Evolutionary conservation across 2,329 filamentous ascomycete genomes (phyloP), one percentile per base, ranked within the genome.

Genomic region (Ploettnerulaceae sp.): DNA sequence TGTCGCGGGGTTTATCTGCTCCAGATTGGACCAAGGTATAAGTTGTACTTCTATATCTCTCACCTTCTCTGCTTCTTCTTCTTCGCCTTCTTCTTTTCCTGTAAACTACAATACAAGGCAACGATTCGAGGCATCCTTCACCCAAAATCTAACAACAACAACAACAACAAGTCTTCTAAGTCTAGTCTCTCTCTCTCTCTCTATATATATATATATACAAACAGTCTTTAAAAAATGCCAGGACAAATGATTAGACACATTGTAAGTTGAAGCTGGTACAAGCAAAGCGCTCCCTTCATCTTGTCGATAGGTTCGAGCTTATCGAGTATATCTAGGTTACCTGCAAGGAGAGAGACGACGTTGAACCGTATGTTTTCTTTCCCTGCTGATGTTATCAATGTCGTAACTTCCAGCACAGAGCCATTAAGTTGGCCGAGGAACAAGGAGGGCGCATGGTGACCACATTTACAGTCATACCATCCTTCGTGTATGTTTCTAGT

Each of bases 371-470:
- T 28, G 50, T 36, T 44, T 22, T 4, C 9, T 12, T 14, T 5
- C 20, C 15, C 22, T 22, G 8, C 25, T 18, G 17, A 31, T 32
- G 25, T 22, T 7, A 28, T 12, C 12, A 12, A 7, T 28, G 25
- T 7, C 25, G 88, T 40, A 29, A 42, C 28, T 9, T n/a, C 21
- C 8, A 1, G 14, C n/a, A n/a, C 18, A 89, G 86, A 42, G 84
- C 86, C 51, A 95, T 95, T 81, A 71, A 90, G 66, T 71, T 82
- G 49, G 86, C 82, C 58, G 70, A 66, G 50, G 76, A 84, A 32
- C 80, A 91, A 65, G 91, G 91, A 63, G 91, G 89, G 65, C 81
- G 79, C 67, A 93, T 97, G 70, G 79, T 71, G 45, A 82, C 93
- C 59, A 86, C 93, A 66, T 95, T 88, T 74, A 83, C 71, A 51